These are phyloP conservation scores for Penicillium steckii DNA, from an alignment of 495 filamentous ascomycete genomes.

Conservation along the genomic window DNA sequence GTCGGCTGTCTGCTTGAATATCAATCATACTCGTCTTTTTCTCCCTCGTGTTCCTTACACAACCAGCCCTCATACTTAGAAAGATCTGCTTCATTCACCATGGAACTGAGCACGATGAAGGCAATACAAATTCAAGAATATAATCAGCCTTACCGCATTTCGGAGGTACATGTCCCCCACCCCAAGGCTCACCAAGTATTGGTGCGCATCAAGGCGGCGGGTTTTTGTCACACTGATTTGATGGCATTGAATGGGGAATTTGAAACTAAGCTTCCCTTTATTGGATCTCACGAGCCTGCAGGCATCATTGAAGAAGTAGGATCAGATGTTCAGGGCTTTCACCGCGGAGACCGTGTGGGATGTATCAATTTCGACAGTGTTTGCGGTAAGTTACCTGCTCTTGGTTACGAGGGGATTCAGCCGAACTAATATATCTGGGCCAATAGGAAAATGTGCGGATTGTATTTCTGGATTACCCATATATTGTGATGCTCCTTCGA, in stretches of 20 bases:
- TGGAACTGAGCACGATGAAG: conserved; percentile 6
- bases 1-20: too few species aligned
- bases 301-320: conserved; percentile 54
- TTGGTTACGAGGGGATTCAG: background rate
- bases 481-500: background rate
- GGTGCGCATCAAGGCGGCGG: conserved; percentile 47
- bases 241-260: conserved; percentile 49
- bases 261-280: conserved; percentile 45
- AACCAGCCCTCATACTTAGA: too few species aligned
- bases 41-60: too few species aligned
- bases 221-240: conserved; percentile 60
- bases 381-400: background rate
- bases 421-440: background rate
- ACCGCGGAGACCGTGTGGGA: conserved; percentile 42
- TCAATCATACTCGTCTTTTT: background rate
- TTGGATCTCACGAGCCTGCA: conserved; percentile 57
- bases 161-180: conserved; percentile 7
- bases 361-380: conserved; percentile 17
- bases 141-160: conserved; percentile 14
- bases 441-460: background rate
- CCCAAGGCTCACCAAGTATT: conserved; percentile 15
- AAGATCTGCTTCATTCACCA: background rate
- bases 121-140: conserved; percentile 12
- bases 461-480: background rate
- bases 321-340: conserved; percentile 39